Base-by-base conservation (phyloP, 768 basidiomycete species). In the Lyophyllum decastes region DNA sequence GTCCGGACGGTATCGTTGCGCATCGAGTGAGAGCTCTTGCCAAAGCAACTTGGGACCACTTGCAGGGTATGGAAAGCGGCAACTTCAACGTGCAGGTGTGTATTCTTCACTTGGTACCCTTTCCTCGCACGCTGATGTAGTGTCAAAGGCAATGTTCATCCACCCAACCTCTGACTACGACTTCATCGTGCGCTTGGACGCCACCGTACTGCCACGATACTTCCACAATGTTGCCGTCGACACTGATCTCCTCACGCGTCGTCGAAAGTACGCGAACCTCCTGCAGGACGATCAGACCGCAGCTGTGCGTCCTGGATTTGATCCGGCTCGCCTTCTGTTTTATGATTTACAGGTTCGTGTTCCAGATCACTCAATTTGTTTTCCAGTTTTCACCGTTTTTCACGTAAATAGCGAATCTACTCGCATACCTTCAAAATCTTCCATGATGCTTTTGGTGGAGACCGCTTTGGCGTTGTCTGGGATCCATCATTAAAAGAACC, bases 111-210 rank as follows among this genome's bases (percentile, higher is more conserved):
- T 6, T 12, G 8, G 35, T n/a, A 46, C 41, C 24, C 27, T 26
- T 12, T 43, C 19, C 24, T 64, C 47, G 40, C 10, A 24, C 55
- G 34, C 54, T 60, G 6, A 49, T 16, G 17, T n/a, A n/a, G 26
- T 16, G 27, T 38, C 48, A 47, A 6, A 96, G 95, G 76, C 82
- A n/a, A 78, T 98, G 52, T 97, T 98, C 75, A 75, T 83, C 10
- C 93, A 96, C 63, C 91, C 95, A 0, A 82, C 84, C 2, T 77
- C 84, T 2, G 90, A 95, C 65, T 99, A 97, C 66, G 89, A 97
- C 64, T 82, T 98, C 63, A 62, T 97, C 8, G 76, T 98, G 33
- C 82, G 90, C 57, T 81, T 98, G 21, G 79, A 94, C 43, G 78
- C 86, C 0, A 50, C 76, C 14, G 71, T 80, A 2, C 72, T 94